A percentile compares a stretch with the other conserved stretches of the same genome.
Conservation (phyloP, 306 rosid genomes). For the Corylus avellana region DNA sequence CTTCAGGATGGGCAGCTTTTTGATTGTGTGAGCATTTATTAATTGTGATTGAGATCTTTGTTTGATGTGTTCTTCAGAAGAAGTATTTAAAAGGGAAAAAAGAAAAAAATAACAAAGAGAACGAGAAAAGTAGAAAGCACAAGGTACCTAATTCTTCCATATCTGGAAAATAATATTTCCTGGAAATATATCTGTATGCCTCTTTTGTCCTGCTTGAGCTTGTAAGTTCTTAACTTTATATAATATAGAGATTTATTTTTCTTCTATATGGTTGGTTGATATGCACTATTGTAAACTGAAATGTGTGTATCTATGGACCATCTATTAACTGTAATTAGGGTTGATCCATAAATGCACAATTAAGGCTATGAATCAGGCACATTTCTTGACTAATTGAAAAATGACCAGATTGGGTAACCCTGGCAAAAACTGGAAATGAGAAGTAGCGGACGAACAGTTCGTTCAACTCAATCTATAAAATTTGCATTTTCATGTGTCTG, state of each 20-base stretch:
- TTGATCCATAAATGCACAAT: not conserved
- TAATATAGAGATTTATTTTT: not conserved
- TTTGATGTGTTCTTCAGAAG: slow-evolving; percentile 27
- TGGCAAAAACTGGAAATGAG: not conserved
- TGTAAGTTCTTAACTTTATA: not conserved
- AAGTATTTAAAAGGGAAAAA: slow-evolving; percentile 12
- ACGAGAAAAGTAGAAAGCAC: slow-evolving; percentile 43
- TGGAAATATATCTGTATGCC: slow-evolving; percentile 40
- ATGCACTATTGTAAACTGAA: not conserved
- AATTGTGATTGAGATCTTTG: slow-evolving; percentile 44
- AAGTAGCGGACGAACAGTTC: no score
- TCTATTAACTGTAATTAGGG: not conserved
- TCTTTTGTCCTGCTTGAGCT: slow-evolving; percentile 14
- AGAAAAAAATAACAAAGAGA: slow-evolving; percentile 14
- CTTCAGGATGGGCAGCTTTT: slow-evolving; percentile 99
- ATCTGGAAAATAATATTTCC: slow-evolving; percentile 38
- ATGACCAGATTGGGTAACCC: not conserved
- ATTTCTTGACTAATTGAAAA: not conserved
- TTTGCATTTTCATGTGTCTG: no score
- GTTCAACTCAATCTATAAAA: no score
- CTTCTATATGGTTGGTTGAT: not conserved
- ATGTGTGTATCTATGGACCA: not conserved
- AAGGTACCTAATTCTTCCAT: slow-evolving; percentile 35
- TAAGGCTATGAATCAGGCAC: no score
- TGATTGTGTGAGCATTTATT: slow-evolving; percentile 57